phyloP scores from a whole-genome alignment of 1,284 basidiomycete species.

The Agaricales sp. region DNA sequence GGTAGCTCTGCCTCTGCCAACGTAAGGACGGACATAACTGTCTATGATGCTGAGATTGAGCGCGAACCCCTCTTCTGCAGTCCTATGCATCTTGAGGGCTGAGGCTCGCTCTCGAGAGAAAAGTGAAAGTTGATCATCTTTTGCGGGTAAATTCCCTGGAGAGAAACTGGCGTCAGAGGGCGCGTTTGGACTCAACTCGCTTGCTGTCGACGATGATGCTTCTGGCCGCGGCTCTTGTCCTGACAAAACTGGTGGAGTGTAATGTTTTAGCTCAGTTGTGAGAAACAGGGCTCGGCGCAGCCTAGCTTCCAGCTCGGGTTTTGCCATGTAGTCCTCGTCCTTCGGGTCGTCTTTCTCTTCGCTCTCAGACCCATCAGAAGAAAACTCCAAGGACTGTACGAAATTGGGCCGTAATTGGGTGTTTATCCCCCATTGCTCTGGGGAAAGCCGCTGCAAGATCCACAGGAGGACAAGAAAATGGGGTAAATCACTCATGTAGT shows the following conservation, averaged over 20 bases:
- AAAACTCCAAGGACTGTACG: no score
- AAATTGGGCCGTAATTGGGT: neutral
- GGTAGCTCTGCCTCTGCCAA: neutral
- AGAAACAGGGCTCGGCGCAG: neutral
- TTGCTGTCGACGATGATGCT: no score
- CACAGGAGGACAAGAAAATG: conserved; percentile 21
- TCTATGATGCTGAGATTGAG: neutral
- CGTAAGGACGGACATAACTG: neutral
- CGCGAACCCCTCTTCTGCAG: neutral
- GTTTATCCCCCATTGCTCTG: conserved; percentile 18
- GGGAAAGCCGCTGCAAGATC: conserved; percentile 18
- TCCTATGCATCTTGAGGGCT: neutral
- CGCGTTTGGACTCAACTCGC: no score
- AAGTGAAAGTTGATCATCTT: neutral
- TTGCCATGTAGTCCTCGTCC: neutral
- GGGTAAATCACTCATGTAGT: conserved; percentile 20
- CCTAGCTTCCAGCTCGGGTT: neutral
- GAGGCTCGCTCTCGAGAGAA: no score
- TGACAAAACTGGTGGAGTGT: no score
- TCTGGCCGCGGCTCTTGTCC: no score
- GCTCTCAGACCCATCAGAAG: no score
- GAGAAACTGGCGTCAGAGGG: neutral
- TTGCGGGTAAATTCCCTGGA: neutral
- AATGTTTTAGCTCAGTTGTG: no score
- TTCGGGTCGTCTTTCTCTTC: no score